These are phyloP conservation scores for Poterioochromonas sp. DNA, from an alignment of 352 stramenopile species.

Conservation along the genomic window DNA sequence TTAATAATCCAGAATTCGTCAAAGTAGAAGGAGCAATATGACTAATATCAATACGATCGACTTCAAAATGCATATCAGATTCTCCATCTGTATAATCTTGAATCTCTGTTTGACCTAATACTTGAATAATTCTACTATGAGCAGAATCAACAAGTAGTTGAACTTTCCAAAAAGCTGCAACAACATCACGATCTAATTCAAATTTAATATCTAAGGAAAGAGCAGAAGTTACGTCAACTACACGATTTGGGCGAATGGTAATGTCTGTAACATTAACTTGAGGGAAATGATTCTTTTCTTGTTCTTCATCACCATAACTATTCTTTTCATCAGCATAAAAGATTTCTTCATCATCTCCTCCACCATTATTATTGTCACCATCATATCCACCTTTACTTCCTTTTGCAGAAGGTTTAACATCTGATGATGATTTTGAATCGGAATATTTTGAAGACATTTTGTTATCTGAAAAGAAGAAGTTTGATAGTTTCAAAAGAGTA, in stretches of 20 bases:
- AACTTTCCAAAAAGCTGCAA: constrained; percentile 6
- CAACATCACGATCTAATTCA: constrained; percentile 26
- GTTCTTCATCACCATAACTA: too few species aligned
- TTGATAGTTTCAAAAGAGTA: too few species aligned
- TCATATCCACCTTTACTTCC: too few species aligned
- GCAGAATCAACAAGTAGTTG: constrained; percentile 4
- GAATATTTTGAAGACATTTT: too few species aligned
- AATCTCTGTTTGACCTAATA: constrained; percentile 11
- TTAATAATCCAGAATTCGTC: constrained; percentile 29
- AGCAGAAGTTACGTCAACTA: background rate
- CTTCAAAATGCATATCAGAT: constrained; percentile 17
- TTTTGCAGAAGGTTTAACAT: too few species aligned
- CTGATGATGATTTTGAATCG: too few species aligned
- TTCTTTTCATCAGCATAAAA: too few species aligned
- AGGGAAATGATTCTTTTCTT: too few species aligned
- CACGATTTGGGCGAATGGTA: background rate
- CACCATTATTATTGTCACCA: too few species aligned
- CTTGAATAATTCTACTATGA: constrained; percentile 1
- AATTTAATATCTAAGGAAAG: background rate
- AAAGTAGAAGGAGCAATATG: constrained; percentile 7
- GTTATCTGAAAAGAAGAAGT: too few species aligned
- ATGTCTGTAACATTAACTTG: constrained; percentile 1
- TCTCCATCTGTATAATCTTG: constrained; percentile 33
- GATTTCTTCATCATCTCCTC: too few species aligned
- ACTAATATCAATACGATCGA: background rate